phyloP scores from a whole-genome alignment of 2,329 filamentous ascomycete species.

The Clathrospora elynae region DNA sequence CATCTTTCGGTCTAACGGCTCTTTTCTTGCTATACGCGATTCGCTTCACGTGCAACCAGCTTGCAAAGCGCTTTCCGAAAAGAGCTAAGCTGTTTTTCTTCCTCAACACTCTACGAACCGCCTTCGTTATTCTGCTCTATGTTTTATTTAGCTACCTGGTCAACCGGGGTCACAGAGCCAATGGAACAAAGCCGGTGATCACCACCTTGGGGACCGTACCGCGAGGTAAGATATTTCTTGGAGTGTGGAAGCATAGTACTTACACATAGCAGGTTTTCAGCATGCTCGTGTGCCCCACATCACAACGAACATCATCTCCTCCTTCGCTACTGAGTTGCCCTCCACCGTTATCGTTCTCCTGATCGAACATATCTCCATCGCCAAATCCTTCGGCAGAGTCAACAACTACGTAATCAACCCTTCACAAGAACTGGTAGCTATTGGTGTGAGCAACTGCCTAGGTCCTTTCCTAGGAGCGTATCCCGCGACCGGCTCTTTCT shows the following conservation, averaged over 20 bases:
- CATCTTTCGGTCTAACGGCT: slow-evolving; percentile 83
- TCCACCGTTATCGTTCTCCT: slow-evolving; percentile 88
- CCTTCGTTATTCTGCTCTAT: slow-evolving; percentile 89
- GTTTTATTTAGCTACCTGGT: slow-evolving; percentile 87
- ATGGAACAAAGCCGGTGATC: slow-evolving; percentile 65
- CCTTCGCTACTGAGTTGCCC: slow-evolving; percentile 75
- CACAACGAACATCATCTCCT: slow-evolving; percentile 66
- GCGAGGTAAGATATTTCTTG: slow-evolving; percentile 58
- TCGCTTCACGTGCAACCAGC: slow-evolving; percentile 66
- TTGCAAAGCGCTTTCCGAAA: slow-evolving; percentile 70
- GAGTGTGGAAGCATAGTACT: neutral
- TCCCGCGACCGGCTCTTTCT: slow-evolving; percentile 93
- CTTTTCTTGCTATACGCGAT: slow-evolving; percentile 74
- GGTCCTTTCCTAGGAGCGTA: slow-evolving; percentile 91
- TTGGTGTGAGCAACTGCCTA: slow-evolving; percentile 86
- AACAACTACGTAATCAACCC: slow-evolving; percentile 98
- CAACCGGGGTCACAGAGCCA: slow-evolving; percentile 62
- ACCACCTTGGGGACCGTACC: slow-evolving; percentile 77
- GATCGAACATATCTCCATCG: slow-evolving; percentile 96
- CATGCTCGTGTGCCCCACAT: slow-evolving; percentile 75
- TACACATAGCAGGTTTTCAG: slow-evolving; percentile 63
- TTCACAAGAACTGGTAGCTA: slow-evolving; percentile 93
- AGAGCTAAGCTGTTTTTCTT: slow-evolving; percentile 84
- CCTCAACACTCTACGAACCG: slow-evolving; percentile 84
- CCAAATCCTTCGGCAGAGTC: slow-evolving; percentile 92